Evolutionary conservation across 106 monocot species (phyloP).

Genomic region (Triglochin maritima): DNA sequence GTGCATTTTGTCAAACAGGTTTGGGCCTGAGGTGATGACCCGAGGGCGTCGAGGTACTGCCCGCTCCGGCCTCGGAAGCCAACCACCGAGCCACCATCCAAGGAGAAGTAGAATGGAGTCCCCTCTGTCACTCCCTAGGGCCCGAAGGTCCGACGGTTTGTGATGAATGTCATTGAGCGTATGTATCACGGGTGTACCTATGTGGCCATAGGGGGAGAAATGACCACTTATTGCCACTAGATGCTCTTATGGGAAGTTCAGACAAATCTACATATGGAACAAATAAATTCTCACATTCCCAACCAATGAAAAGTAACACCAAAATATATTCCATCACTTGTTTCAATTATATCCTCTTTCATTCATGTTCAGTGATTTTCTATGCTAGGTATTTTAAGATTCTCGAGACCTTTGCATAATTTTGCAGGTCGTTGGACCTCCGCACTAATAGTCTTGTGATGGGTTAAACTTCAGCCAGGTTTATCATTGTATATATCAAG

Average conservation of each 20-base stretch:
- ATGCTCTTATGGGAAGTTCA: slow-evolving; percentile 21
- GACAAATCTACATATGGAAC: slow-evolving; percentile 7
- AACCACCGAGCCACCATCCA: slow-evolving; percentile 15
- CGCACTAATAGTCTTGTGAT: too few species aligned
- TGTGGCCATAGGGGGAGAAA: background rate
- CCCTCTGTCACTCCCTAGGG: slow-evolving; percentile 18
- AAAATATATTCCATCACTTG: too few species aligned
- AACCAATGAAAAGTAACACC: too few species aligned
- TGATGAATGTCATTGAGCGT: slow-evolving; percentile 15
- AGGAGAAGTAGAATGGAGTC: slow-evolving; percentile 7
- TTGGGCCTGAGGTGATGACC: slow-evolving; percentile 5
- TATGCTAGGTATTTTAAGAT: background rate
- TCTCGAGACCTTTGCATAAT: too few species aligned
- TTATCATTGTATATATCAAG: too few species aligned
- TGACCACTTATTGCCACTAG: slow-evolving; percentile 18
- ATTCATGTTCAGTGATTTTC: too few species aligned
- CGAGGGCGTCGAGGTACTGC: slow-evolving; percentile 23
- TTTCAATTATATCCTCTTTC: too few species aligned
- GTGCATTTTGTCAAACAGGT: slow-evolving; percentile 4
- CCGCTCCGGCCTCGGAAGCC: slow-evolving; percentile 21
- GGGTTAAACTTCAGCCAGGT: too few species aligned
- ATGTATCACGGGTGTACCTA: slow-evolving; percentile 15
- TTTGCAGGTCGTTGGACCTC: too few species aligned
- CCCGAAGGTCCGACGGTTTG: slow-evolving; percentile 12
- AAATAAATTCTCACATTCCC: too few species aligned